Conservation (phyloP, 2,329 filamentous ascomycete species). For the Pseudodiploospora longispora region DNA sequence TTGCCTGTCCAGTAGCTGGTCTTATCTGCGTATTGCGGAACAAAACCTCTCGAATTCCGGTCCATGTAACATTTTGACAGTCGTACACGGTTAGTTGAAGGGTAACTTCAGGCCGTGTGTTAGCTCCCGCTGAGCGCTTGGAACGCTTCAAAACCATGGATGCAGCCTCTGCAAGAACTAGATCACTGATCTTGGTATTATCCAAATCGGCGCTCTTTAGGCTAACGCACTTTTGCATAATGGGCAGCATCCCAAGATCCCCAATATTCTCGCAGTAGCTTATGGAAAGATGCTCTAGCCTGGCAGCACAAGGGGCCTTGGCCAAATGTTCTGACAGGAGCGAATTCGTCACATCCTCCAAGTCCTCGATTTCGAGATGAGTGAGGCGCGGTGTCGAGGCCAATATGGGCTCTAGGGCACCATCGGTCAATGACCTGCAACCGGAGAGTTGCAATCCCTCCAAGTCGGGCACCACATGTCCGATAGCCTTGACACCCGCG, state of each 20-base stretch:
- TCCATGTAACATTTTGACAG: constrained; percentile 88
- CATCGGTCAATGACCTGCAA: constrained; percentile 66
- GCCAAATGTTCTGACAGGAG: constrained; percentile 66
- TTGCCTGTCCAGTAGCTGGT: constrained; percentile 34
- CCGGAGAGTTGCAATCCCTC: constrained; percentile 79
- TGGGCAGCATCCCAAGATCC: constrained; percentile 73
- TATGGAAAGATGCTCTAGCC: constrained; percentile 72
- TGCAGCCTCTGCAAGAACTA: constrained; percentile 78
- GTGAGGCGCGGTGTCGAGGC: constrained; percentile 69
- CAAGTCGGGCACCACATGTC: constrained; percentile 66
- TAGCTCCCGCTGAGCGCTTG: constrained; percentile 29
- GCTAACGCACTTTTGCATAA: constrained; percentile 65
- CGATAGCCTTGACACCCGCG: constrained; percentile 60
- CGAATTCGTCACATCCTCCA: constrained; percentile 67
- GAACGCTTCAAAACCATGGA: constrained; percentile 64
- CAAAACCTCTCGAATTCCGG: constrained; percentile 77
- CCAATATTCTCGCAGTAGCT: constrained; percentile 84
- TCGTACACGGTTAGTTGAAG: constrained; percentile 81
- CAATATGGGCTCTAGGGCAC: constrained; percentile 62
- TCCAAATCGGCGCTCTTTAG: constrained; percentile 76
- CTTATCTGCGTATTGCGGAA: constrained; percentile 73
- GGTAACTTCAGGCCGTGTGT: constrained; percentile 46
- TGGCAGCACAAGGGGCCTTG: constrained; percentile 62
- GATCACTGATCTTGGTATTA: constrained; percentile 84
- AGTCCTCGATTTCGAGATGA: constrained; percentile 83